A percentile compares a stretch with the other conserved stretches of the same genome.
These are phyloP conservation scores for Botryotinia narcissicola DNA, from an alignment of 2,329 filamentous ascomycete genomes.

Conservation along the genomic window DNA sequence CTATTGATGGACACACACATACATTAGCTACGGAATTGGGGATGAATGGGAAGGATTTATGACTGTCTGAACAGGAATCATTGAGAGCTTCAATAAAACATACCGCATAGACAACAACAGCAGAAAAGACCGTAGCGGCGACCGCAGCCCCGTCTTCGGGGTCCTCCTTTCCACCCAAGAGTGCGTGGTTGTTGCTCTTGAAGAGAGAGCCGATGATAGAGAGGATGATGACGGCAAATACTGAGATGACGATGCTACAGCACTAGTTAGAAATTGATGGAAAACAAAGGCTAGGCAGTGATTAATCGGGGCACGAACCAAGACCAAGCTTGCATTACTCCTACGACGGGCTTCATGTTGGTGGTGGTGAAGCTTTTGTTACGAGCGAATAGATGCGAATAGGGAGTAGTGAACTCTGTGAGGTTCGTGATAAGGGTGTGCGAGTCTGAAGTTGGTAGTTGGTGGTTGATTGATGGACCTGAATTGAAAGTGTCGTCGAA, in stretches of 20 bases:
- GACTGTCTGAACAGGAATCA: not conserved
- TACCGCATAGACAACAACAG: conserved; percentile 87
- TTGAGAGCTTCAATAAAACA: conserved; percentile 41
- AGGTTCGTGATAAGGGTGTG: not conserved
- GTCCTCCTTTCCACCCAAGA: conserved; percentile 72
- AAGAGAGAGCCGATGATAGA: conserved; percentile 68
- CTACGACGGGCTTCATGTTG: conserved; percentile 89
- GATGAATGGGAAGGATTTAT: not conserved
- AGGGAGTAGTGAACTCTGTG: not conserved
- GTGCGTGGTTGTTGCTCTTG: conserved; percentile 74
- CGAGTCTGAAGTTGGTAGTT: not conserved
- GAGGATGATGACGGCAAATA: conserved; percentile 65
- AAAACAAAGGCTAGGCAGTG: conserved; percentile 11
- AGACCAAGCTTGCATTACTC: conserved; percentile 89
- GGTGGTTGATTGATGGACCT: conserved; percentile 8
- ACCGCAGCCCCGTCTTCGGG: conserved; percentile 66
- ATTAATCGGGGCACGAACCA: conserved; percentile 60
- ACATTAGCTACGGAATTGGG: not conserved
- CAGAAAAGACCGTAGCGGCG: conserved; percentile 80
- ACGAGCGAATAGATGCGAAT: not conserved
- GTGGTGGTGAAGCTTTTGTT: conserved; percentile 3
- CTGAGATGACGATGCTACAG: conserved; percentile 67
- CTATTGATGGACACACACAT: conserved; percentile 45
- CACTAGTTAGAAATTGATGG: conserved; percentile 14
- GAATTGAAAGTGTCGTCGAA: conserved; percentile 7